A percentile compares a stretch with the other conserved stretches of the same genome.
These are phyloP conservation scores for Suillus clintonianus DNA, from an alignment of 768 basidiomycete species.

Conservation along the genomic window DNA sequence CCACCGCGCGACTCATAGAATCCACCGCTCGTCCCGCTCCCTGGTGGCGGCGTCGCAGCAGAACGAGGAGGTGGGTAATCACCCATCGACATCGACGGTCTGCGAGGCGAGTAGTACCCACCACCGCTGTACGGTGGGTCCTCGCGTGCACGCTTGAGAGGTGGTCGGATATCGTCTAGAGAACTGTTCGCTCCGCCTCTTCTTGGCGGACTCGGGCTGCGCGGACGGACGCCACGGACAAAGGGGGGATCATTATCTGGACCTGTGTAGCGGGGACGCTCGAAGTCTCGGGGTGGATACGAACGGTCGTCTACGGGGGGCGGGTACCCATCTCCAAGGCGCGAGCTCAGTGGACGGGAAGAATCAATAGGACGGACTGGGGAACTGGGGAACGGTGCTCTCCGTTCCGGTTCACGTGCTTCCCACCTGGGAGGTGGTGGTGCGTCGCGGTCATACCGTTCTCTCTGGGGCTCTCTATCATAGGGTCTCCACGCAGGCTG, in stretches of 20 bases:
- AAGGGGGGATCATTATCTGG: conserved; percentile 24
- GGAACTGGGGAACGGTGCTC: not conserved
- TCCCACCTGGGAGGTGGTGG: conserved; percentile 18
- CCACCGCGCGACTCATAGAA: conserved; percentile 35
- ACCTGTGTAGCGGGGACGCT: conserved; percentile 29
- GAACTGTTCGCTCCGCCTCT: conserved; percentile 30
- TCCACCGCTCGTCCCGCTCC: conserved; percentile 19
- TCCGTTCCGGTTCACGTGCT: conserved; percentile 10
- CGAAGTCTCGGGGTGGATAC: conserved; percentile 30
- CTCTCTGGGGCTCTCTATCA: conserved; percentile 39
- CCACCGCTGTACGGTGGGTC: conserved; percentile 30
- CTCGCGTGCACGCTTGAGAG: conserved; percentile 47
- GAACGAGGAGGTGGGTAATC: conserved; percentile 29
- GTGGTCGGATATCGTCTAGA: conserved; percentile 45
- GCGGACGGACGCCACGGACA: conserved; percentile 45
- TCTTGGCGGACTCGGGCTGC: conserved; percentile 46
- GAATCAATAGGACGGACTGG: conserved; percentile 7
- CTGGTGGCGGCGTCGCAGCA: conserved; percentile 24
- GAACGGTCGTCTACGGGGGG: conserved; percentile 24
- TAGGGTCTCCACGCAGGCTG: conserved; percentile 30
- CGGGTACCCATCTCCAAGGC: conserved; percentile 29
- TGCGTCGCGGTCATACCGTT: conserved; percentile 40
- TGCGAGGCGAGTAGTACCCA: conserved; percentile 36
- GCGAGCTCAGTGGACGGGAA: conserved; percentile 27
- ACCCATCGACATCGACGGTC: conserved; percentile 13